These are phyloP conservation scores for Dactylonectria estremocensis DNA, from an alignment of 2,329 filamentous ascomycete species.

Conservation along the genomic window DNA sequence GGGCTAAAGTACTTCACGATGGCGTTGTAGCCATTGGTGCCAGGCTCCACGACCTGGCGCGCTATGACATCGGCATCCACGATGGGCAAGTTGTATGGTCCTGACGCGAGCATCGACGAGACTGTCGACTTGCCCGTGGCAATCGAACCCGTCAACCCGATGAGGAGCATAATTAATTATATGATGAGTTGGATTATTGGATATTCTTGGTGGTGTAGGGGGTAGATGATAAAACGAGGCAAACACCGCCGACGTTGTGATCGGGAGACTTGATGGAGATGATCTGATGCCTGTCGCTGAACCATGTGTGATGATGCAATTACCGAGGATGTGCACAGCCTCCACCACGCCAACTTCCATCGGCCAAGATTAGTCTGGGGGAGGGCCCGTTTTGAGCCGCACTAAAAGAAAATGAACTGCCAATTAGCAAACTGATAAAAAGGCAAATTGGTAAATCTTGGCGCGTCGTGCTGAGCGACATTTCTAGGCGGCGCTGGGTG, in stretches of 20 bases:
- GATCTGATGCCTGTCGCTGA: constrained; percentile 32
- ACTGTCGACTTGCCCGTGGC: constrained; percentile 99
- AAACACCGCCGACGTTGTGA: not conserved
- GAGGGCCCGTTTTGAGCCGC: constrained; percentile 21
- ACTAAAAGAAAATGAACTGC: too few relatives aligned
- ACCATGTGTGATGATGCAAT: constrained; percentile 40
- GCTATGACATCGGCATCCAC: constrained; percentile 96
- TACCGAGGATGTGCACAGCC: constrained; percentile 36
- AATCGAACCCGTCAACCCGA: constrained; percentile 96
- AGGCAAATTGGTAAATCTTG: too few relatives aligned
- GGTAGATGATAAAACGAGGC: not conserved
- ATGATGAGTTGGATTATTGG: not conserved
- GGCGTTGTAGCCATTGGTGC: constrained; percentile 84
- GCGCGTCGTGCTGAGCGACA: too few relatives aligned
- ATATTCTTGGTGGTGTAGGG: not conserved
- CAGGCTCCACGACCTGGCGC: constrained; percentile 94
- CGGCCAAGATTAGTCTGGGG: constrained; percentile 18
- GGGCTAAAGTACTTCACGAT: constrained; percentile 88
- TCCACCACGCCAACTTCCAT: not conserved
- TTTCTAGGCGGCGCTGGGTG: too few relatives aligned
- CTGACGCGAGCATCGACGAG: constrained; percentile 82
- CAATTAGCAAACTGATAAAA: too few relatives aligned
- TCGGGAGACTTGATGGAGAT: constrained; percentile 18
- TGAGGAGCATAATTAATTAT: constrained; percentile 81
- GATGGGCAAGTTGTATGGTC: constrained; percentile 89